Base-by-base conservation (phyloP, 495 filamentous ascomycete genomes). In the Neurospora sp. region DNA sequence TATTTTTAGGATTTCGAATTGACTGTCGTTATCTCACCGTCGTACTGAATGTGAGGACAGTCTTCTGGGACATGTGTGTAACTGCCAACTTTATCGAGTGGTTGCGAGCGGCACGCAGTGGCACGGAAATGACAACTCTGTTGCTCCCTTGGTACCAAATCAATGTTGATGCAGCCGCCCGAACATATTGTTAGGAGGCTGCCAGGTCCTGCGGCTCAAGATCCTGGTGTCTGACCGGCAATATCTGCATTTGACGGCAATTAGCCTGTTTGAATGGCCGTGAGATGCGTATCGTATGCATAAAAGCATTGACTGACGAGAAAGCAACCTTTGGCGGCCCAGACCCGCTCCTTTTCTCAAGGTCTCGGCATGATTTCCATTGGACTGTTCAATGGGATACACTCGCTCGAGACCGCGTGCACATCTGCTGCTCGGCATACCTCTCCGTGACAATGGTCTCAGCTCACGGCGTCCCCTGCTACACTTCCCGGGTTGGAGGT, bases 211-310 rank as follows among this genome's bases (percentile, higher is more conserved):
- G 70, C 69, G 41, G 48, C 59, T 61, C 46, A n/a, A 40, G 39
- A 70, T 46, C 72, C 70, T 71, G 35, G 20, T 70, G 40, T 48
- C 41, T 44, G 42, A 37, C 70, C 37, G 73, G 76, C 74, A 77
- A 75, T 77, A 75, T 74, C 72, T 44, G 70, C 22, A 74, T 66
- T 66, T 66, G 53, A 72, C 69, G 73, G 71, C 75, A 79, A 78
- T 78, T 79, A 79, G 76, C 76, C 78, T 79, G 76, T 74, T 74
- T 71, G 69, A 72, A 31, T 31, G 35, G 31, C 18, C 46, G 46
- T 10, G 11, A 68, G 27, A 38, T 38, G 35, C 46, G 39, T 46
- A 38, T 59, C 27, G 38, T 73, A 39, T n/a, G 27, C 42, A 48
- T 46, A 39, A 27, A 20, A 73, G 18, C 40, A 75, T 59, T 40